phyloP scores from a whole-genome alignment of 768 basidiomycete species.

The Lactifluus piperatus region DNA sequence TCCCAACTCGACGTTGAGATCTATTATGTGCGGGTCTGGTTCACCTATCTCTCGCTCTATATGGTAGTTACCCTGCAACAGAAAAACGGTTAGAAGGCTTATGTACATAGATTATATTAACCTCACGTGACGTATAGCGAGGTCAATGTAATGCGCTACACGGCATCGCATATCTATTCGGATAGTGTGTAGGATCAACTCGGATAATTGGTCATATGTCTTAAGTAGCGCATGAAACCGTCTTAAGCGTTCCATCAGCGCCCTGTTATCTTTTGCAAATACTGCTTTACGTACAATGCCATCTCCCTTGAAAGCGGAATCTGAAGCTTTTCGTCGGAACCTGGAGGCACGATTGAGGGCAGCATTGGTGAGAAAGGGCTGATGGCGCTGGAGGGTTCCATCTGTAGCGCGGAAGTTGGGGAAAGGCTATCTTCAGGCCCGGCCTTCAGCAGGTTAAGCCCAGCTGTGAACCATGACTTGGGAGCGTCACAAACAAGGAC shows the following conservation, averaged over 20 bases:
- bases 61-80: constrained; percentile 69
- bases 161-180: constrained; percentile 84
- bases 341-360: constrained; percentile 32
- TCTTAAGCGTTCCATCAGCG: constrained; percentile 33
- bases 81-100: neutral
- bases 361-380: constrained; percentile 37
- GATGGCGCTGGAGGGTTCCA: constrained; percentile 44
- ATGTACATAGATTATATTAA: no score
- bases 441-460: constrained; percentile 59
- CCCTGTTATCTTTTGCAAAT: constrained; percentile 61
- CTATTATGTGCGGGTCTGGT: constrained; percentile 82
- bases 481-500: constrained; percentile 3
- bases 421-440: constrained; percentile 46
- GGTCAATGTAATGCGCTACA: constrained; percentile 54
- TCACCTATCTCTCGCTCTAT: constrained; percentile 80
- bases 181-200: constrained; percentile 79
- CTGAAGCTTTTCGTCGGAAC: constrained; percentile 42
- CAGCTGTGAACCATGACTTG: constrained; percentile 79
- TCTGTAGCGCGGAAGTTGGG: constrained; percentile 39
- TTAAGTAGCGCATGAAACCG: constrained; percentile 86
- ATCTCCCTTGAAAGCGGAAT: constrained; percentile 84
- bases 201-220: constrained; percentile 85
- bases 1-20: constrained; percentile 74
- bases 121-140: constrained; percentile 54
- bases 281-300: constrained; percentile 71